Evolutionary conservation across 2,329 filamentous ascomycete species (phyloP).

Genomic region (Botryotinia narcissicola): DNA sequence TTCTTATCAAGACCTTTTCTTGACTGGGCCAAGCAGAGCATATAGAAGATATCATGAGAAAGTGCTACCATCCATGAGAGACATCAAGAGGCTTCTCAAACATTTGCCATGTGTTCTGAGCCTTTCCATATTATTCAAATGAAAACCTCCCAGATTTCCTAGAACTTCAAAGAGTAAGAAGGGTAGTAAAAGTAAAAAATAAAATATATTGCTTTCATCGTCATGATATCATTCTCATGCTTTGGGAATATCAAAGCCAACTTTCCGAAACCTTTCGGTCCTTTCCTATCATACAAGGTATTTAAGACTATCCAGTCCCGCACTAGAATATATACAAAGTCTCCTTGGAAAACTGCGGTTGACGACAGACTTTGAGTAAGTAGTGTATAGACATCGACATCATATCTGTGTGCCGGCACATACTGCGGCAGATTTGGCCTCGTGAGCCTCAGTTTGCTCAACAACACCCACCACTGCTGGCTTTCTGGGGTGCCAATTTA

Average conservation of each 20-base stretch:
- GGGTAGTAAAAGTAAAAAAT: not conserved
- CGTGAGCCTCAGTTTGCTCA: not conserved
- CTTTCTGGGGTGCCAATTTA: constrained; percentile 41
- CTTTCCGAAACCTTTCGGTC: not conserved
- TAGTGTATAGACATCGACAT: not conserved
- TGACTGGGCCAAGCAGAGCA: not conserved
- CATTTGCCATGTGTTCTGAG: not conserved
- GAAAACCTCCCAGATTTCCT: not conserved
- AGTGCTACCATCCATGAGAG: not conserved
- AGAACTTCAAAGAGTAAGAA: not conserved
- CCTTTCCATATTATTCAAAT: not conserved
- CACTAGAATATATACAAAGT: constrained; percentile 13
- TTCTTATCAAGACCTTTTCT: not conserved
- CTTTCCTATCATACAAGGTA: constrained; percentile 16
- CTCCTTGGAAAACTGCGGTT: not conserved
- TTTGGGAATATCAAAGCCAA: constrained; percentile 11
- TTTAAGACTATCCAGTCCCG: constrained; percentile 12
- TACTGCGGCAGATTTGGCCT: not conserved
- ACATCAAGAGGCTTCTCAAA: not conserved
- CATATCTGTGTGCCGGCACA: not conserved
- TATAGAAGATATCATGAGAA: not conserved
- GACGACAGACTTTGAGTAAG: not conserved
- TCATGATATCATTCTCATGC: constrained; percentile 7
- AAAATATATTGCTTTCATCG: not conserved
- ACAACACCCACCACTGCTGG: constrained; percentile 35